A percentile compares a stretch with the other conserved stretches of the same genome.
Conservation (phyloP, 2,329 filamentous ascomycete species). For the Colletotrichum sp. region DNA sequence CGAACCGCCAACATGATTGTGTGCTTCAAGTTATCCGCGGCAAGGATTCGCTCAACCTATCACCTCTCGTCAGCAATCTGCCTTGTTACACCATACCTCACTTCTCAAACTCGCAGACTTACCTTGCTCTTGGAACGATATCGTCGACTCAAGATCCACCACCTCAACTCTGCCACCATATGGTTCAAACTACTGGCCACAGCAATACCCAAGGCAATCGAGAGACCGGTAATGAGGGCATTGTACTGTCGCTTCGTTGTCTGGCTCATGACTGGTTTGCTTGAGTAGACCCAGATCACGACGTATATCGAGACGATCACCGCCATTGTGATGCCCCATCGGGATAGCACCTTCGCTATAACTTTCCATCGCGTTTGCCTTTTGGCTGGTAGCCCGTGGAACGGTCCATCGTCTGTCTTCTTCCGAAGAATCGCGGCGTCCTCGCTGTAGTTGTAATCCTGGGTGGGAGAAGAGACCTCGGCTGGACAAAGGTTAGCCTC, state of each 20-base stretch:
- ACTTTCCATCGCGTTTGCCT: not conserved
- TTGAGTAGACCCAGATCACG: conserved; percentile 32
- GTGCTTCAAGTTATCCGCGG: conserved; percentile 33
- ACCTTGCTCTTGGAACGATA: conserved; percentile 44
- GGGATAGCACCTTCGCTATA: not conserved
- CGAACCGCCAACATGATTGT: conserved; percentile 31
- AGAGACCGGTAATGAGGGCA: conserved; percentile 46
- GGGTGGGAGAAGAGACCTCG: not conserved
- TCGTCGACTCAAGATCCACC: conserved; percentile 46
- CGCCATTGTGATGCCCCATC: conserved; percentile 33
- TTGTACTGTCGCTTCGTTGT: conserved; percentile 46
- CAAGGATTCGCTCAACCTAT: conserved; percentile 32
- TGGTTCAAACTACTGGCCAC: conserved; percentile 47
- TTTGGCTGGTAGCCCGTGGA: not conserved
- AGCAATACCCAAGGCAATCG: conserved; percentile 46
- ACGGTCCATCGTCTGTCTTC: conserved; percentile 1
- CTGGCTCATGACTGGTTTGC: conserved; percentile 32
- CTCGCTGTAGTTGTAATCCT: not conserved
- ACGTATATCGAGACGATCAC: conserved; percentile 32
- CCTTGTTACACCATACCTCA: not conserved
- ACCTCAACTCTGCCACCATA: conserved; percentile 49
- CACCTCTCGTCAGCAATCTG: not conserved
- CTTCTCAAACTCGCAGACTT: not conserved
- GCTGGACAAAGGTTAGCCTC: not conserved
- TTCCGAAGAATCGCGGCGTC: conserved; percentile 3